Conservation (phyloP, 2,329 filamentous ascomycete species). For the Tothia fuscella region DNA sequence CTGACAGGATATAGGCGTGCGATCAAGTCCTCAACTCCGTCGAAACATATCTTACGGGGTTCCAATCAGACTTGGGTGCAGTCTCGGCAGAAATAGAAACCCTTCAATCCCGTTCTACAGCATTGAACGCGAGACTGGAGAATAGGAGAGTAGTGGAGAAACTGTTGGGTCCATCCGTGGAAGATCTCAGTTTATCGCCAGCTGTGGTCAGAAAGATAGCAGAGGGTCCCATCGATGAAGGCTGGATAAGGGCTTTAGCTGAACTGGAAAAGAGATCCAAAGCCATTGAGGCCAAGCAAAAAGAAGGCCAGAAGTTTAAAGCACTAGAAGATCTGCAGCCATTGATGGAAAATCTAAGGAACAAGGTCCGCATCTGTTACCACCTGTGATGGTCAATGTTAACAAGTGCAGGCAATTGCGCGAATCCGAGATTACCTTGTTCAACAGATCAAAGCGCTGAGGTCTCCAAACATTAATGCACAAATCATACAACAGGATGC, state of each 20-base stretch:
- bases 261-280: constrained; percentile 72
- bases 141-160: constrained; percentile 86
- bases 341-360: constrained; percentile 68
- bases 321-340: constrained; percentile 76
- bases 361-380: constrained; percentile 46
- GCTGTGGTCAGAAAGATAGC: constrained; percentile 72
- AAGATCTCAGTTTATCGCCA: constrained; percentile 83
- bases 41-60: constrained; percentile 81
- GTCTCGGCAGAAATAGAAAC: constrained; percentile 95
- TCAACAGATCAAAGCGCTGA: constrained; percentile 81
- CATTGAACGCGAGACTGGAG: constrained; percentile 72
- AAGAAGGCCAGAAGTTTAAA: constrained; percentile 53
- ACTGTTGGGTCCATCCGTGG: constrained; percentile 73
- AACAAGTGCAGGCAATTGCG: constrained; percentile 51
- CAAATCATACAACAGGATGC: constrained; percentile 93
- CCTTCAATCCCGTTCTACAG: constrained; percentile 72
- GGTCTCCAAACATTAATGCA: constrained; percentile 92
- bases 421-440: constrained; percentile 91
- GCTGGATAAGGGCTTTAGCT: constrained; percentile 70
- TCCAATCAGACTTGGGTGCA: constrained; percentile 81
- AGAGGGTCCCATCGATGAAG: constrained; percentile 80
- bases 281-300: constrained; percentile 55
- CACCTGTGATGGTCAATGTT: not conserved
- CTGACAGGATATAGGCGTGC: constrained; percentile 43
- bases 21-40: constrained; percentile 90